Evolutionary conservation across 345 rosid species (phyloP).

Genomic region (Toxicodendron radicans): DNA sequence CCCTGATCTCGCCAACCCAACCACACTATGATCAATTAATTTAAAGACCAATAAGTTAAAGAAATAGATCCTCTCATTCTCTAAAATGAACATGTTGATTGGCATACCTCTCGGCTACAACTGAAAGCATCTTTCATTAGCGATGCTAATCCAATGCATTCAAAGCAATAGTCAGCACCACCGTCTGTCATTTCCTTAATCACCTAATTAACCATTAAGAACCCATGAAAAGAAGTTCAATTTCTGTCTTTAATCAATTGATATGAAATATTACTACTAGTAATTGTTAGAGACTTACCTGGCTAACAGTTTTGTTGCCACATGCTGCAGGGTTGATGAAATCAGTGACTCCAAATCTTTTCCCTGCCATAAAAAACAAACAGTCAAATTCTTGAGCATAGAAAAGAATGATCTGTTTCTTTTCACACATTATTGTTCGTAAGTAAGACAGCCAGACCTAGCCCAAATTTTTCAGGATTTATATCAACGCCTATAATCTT

Average conservation of each 20-base stretch:
- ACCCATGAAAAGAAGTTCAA: neutral
- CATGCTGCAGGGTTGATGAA: conserved; percentile 55
- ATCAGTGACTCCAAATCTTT: conserved; percentile 59
- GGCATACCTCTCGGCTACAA: conserved; percentile 46
- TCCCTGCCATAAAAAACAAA: too few relatives aligned
- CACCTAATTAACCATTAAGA: conserved; percentile 30
- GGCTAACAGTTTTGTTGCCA: conserved; percentile 37
- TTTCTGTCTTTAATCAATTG: neutral
- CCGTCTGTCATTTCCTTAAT: conserved; percentile 58
- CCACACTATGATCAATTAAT: neutral
- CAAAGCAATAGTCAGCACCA: conserved; percentile 81
- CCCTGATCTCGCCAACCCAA: conserved; percentile 38
- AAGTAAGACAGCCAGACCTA: conserved; percentile 31
- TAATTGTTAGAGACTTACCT: conserved; percentile 37
- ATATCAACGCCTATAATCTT: too few relatives aligned
- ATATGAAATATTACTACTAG: too few relatives aligned
- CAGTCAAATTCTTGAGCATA: too few relatives aligned
- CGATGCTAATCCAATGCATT: conserved; percentile 66
- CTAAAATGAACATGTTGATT: neutral
- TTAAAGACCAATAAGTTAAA: too few relatives aligned
- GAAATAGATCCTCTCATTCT: too few relatives aligned
- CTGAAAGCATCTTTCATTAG: conserved; percentile 53
- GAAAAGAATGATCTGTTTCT: too few relatives aligned
- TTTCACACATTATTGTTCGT: neutral
- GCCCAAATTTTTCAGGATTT: conserved; percentile 60